Percentiles rank a stretch among this genome's conserved stretches.
These are phyloP conservation scores for Pisolithus microcarpus DNA, from an alignment of 768 basidiomycete species.

Conservation along the genomic window DNA sequence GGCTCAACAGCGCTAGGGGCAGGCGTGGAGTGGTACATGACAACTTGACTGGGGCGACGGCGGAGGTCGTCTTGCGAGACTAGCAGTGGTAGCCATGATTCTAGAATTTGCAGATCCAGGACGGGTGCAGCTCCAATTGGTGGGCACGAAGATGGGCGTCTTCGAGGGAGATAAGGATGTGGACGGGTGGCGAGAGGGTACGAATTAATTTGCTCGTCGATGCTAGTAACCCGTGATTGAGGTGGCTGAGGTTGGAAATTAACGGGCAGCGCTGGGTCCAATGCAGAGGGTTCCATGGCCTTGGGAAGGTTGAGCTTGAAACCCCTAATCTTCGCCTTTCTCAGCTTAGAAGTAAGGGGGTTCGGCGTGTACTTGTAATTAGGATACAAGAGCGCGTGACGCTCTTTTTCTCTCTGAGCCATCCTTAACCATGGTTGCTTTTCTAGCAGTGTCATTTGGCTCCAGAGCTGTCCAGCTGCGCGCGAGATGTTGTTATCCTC, in stretches of 20 bases:
- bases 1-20: slow-evolving; percentile 7
- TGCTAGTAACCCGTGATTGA: neutral
- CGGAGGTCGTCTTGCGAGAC: slow-evolving; percentile 27
- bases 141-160: slow-evolving; percentile 39
- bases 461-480: slow-evolving; percentile 63
- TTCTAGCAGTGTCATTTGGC: slow-evolving; percentile 40
- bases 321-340: slow-evolving; percentile 17
- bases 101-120: slow-evolving; percentile 4
- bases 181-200: slow-evolving; percentile 10
- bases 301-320: slow-evolving; percentile 5
- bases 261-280: slow-evolving; percentile 7
- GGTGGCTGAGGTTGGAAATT: neutral
- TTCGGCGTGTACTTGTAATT: slow-evolving; percentile 37
- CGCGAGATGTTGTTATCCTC: slow-evolving; percentile 66
- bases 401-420: slow-evolving; percentile 42
- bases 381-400: slow-evolving; percentile 35
- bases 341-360: neutral
- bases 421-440: slow-evolving; percentile 45
- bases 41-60: slow-evolving; percentile 26
- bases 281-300: neutral
- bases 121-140: slow-evolving; percentile 30
- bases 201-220: neutral
- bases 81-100: slow-evolving; percentile 15
- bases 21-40: slow-evolving; percentile 29
- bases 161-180: slow-evolving; percentile 20